phyloP scores from a whole-genome alignment of 441 rosid species.

The Syzygium malaccense region DNA sequence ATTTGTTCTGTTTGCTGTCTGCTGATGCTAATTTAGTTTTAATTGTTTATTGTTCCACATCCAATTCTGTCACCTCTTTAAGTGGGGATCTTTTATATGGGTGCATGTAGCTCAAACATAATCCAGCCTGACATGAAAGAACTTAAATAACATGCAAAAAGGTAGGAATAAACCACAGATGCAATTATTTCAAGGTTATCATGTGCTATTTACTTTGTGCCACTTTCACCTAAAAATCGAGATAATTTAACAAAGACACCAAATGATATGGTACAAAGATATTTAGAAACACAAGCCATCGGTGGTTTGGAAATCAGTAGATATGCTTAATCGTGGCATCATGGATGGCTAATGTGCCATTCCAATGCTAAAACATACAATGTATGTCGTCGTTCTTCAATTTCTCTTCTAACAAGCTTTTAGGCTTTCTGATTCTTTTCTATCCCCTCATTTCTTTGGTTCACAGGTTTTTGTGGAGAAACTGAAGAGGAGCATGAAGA shows the following conservation, averaged over 20 bases:
- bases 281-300: background rate
- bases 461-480: conserved; percentile 87
- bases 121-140: background rate
- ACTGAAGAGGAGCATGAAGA: conserved; percentile 84
- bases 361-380: background rate
- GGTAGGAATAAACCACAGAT: background rate
- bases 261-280: background rate
- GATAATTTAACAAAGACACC: background rate
- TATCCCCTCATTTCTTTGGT: background rate
- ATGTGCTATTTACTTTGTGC: background rate
- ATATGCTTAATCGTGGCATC: background rate
- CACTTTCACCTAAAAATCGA: background rate
- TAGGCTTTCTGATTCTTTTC: background rate
- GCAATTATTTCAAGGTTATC: background rate
- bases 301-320: background rate
- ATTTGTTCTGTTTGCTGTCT: background rate
- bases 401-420: background rate
- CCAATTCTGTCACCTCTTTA: background rate
- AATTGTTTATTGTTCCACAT: background rate
- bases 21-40: background rate
- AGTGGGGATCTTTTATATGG: background rate
- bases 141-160: background rate
- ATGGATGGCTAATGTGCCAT: background rate
- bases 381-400: background rate
- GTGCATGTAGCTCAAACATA: background rate